Base-by-base conservation (phyloP, 352 stramenopile species). In the Peronospora destructor region DNA sequence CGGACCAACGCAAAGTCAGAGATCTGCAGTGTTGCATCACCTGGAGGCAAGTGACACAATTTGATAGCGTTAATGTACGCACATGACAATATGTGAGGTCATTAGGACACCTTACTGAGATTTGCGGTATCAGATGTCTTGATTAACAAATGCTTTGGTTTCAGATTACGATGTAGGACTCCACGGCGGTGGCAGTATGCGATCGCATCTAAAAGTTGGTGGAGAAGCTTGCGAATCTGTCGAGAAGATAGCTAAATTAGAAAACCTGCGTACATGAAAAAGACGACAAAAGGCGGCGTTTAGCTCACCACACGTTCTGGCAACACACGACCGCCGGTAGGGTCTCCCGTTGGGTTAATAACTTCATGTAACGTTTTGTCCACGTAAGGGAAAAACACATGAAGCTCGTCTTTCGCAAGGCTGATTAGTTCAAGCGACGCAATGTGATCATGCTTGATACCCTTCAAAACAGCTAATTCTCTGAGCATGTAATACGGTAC, bases 401-500 rank as follows among this genome's bases (percentile, higher is more conserved):
- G 80, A 0, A 96, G 76, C 39, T 94, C 81, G 41, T 94, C 81
- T 29, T 86, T 78, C 13, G 78, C 82, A 3, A 96, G 64, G 39
- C 77, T 91, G 49, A 95, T 91, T 55, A 91, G 78, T 45, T 94
- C 79, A 33, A 96, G 63, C 1, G 80, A 84, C 17, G 86, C 81
- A 59, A 96, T 94, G 65, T 96, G 73, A 33, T 86, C 78, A 36
- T 96, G 87, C 43, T 78, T 72, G 51, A 96, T 87, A 16, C 84
- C 82, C 41, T 90, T 87, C 9, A 96, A 52, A 19, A 95, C 87
- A 10, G 87, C 85, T 21, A 96, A 51, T 48, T 96, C 87, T 40
- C 87, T 69, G 8, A 96, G 68, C 87, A 95, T 96, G 55, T 96
- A 96, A 49, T 96, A 96, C n/a, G 87, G 87, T 13, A 96, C 83